Conservation (phyloP, 345 rosid species). For the Pistacia vera region DNA sequence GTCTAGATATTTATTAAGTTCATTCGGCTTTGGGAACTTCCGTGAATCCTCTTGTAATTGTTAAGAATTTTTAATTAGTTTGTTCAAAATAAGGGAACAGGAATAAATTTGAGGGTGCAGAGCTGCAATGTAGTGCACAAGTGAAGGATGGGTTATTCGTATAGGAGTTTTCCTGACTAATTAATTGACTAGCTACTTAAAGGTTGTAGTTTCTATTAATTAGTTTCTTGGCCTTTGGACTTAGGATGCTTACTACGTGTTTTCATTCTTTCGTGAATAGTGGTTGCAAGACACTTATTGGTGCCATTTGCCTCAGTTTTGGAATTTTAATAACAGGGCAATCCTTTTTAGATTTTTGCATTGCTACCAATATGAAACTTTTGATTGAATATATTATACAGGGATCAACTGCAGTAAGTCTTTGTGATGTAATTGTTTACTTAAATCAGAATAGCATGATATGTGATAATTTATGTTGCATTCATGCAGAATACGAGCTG, state of each 20-base stretch:
- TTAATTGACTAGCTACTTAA: background rate
- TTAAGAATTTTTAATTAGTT: background rate
- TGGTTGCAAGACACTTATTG: background rate
- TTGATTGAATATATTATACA: background rate
- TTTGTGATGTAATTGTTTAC: background rate
- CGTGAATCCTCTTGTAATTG: background rate
- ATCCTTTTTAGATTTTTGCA: background rate
- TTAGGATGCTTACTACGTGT: background rate
- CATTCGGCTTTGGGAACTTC: background rate
- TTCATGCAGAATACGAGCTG: slow-evolving; percentile 78
- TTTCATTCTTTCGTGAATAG: background rate
- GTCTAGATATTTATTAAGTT: background rate
- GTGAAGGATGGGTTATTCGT: background rate
- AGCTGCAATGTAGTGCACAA: background rate
- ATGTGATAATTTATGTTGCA: slow-evolving; percentile 3
- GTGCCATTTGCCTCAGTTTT: background rate
- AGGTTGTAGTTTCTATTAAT: background rate
- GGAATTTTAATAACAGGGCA: background rate
- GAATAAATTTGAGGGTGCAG: background rate
- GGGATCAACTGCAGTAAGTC: background rate
- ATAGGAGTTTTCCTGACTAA: background rate
- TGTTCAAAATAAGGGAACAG: background rate
- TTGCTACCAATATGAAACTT: slow-evolving; percentile 1
- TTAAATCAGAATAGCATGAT: background rate
- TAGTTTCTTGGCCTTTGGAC: background rate